Conservation (phyloP, 148 eudicot genomes). For the Rheum nobile region DNA sequence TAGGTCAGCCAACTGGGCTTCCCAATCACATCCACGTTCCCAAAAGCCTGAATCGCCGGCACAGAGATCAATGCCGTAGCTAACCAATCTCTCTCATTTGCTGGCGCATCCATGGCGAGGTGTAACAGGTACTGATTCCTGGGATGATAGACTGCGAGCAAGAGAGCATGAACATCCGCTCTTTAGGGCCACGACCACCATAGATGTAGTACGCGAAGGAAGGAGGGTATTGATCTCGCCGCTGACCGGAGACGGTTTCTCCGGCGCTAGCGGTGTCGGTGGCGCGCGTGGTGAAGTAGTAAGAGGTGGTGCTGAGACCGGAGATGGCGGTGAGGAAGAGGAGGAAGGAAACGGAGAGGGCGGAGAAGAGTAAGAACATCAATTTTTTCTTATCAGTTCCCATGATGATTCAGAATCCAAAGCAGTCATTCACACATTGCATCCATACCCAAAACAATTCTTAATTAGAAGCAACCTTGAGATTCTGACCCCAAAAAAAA, state of each 20-base stretch:
- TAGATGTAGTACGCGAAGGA: conserved; percentile 72
- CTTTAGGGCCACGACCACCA: conserved; percentile 51
- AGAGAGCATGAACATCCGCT: conserved; percentile 38
- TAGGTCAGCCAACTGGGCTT: too few relatives aligned
- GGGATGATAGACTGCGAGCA: conserved; percentile 79
- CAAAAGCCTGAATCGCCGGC: too few relatives aligned
- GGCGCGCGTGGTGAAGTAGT: conserved; percentile 22
- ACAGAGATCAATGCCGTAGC: too few relatives aligned
- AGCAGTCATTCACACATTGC: too few relatives aligned
- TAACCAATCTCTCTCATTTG: too few relatives aligned
- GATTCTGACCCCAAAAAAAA: too few relatives aligned
- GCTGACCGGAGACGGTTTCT: conserved; percentile 21
- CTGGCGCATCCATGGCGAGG: conserved; percentile 55
- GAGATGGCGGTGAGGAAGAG: conserved; percentile 51
- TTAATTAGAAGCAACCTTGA: too few relatives aligned
- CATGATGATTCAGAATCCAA: conserved; percentile 24
- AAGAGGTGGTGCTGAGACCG: conserved; percentile 41
- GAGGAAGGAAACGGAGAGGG: conserved; percentile 47
- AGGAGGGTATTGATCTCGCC: conserved; percentile 51
- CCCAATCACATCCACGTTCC: too few relatives aligned
- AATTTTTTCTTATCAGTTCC: conserved; percentile 80
- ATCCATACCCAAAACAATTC: too few relatives aligned
- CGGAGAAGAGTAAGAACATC: conserved; percentile 57
- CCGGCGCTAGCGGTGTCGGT: conserved; percentile 14
- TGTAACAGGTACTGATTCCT: conserved; percentile 77